Evolutionary conservation across 2,329 filamentous ascomycete species (phyloP), one percentile per base, ranked within the genome.

Genomic region (Chaetomiaceae sp.): DNA sequence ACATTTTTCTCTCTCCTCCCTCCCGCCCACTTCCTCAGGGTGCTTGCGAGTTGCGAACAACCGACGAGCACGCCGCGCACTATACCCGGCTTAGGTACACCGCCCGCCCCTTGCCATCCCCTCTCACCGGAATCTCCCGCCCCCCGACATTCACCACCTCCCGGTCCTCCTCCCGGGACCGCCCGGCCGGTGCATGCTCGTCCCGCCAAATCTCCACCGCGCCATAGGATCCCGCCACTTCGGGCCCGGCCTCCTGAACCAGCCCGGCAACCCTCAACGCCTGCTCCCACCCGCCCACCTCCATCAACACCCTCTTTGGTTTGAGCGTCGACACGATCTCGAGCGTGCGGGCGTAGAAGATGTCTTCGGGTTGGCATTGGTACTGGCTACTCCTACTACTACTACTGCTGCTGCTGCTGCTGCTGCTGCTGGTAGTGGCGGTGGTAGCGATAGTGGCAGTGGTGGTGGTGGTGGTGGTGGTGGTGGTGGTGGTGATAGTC

Each of bases 161-260:
- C 23, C n/a, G n/a, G n/a, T 13, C 32, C n/a, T 13, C 27, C 5
- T 11, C 71, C 64, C 20, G 59, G 65, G 4, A 67, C 65, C 0
- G n/a, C n/a, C n/a, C n/a, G n/a, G n/a, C n/a, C n/a, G n/a, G n/a
- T n/a, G 57, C 57, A 0, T 69, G 61, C 11, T 60, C 57, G 38
- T 92, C 88, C 51, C 85, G 72, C 89, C 88, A 92, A 5, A 91
- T 75, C 67, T 90, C 84, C 2, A 85, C 67, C 2, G 66, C 64
- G 67, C 48, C 6, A 40, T 8, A 10, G 75, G n/a, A n/a, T n/a
- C 78, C 64, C 13, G 14, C 11, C 11, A 18, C 5, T 3, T 5
- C 21, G 8, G 7, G 16, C n/a, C 30, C n/a, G 8, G 3, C 3
- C n/a, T 9, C n/a, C 0, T 30, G 1, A 7, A 42, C 25, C 14